A percentile compares a stretch with the other conserved stretches of the same genome.
Evolutionary conservation across 306 rosid species (phyloP).

Genomic region (Casuarina cunninghamiana): DNA sequence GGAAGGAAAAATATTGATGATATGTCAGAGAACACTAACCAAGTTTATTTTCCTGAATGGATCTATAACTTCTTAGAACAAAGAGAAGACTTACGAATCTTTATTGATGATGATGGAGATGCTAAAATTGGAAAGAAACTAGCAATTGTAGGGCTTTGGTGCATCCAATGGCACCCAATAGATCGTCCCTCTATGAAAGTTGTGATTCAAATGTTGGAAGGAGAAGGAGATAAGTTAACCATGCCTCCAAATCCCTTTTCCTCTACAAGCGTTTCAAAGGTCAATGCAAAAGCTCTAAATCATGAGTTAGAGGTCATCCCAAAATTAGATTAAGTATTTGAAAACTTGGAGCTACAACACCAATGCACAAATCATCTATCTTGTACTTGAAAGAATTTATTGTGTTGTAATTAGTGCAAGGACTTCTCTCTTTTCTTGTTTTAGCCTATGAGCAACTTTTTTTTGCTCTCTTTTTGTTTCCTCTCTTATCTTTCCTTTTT

Average conservation of each 20-base stretch:
- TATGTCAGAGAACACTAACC: neutral
- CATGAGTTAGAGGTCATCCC: slow-evolving; percentile 26
- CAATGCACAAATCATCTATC: too few species aligned
- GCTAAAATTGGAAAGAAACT: slow-evolving; percentile 28
- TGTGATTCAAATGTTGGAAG: slow-evolving; percentile 39
- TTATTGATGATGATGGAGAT: slow-evolving; percentile 17
- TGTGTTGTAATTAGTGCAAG: too few species aligned
- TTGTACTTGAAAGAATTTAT: too few species aligned
- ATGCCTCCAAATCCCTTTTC: slow-evolving; percentile 36
- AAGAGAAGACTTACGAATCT: neutral
- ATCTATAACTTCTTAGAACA: slow-evolving; percentile 30
- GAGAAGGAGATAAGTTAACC: slow-evolving; percentile 16
- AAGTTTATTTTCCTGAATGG: slow-evolving; percentile 40
- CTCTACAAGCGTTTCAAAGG: neutral
- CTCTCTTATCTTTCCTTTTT: too few species aligned
- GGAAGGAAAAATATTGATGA: slow-evolving; percentile 24
- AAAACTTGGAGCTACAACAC: too few species aligned
- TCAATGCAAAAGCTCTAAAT: neutral
- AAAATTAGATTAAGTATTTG: slow-evolving; percentile 9
- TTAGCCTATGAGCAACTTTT: too few species aligned
- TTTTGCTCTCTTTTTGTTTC: too few species aligned
- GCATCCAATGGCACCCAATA: slow-evolving; percentile 41
- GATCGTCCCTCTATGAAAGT: slow-evolving; percentile 42
- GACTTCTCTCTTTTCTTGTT: too few species aligned
- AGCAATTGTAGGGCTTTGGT: slow-evolving; percentile 44